These are phyloP conservation scores for Dalbergia cochinchinensis DNA, from an alignment of 306 rosid species.

Conservation along the genomic window DNA sequence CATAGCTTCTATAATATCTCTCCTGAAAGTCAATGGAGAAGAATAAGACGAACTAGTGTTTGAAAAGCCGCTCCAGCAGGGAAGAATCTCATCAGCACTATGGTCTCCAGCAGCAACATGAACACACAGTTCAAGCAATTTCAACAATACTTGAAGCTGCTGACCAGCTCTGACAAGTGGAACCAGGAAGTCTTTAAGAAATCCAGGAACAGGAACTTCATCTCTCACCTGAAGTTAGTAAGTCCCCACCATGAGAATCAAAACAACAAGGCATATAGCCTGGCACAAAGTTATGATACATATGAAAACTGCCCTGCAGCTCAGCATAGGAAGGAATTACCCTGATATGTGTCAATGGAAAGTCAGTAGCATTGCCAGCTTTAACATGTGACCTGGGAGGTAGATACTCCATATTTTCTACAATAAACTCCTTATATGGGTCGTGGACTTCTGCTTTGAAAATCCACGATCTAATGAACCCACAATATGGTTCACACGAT, in stretches of 20 bases:
- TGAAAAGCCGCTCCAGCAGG: conserved; percentile 86
- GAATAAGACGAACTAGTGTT: conserved; percentile 55
- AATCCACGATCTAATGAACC: conserved; percentile 92
- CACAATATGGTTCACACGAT: conserved; percentile 90
- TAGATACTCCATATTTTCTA: conserved; percentile 57
- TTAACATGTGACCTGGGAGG: conserved; percentile 51
- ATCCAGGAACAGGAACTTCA: conserved; percentile 83
- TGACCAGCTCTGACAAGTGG: conserved; percentile 96
- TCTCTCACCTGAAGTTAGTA: conserved; percentile 74
- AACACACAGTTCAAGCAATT: conserved; percentile 85
- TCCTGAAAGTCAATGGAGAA: conserved; percentile 71
- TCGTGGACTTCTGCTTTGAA: conserved; percentile 93
- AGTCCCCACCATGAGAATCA: conserved; percentile 51
- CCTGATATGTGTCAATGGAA: conserved; percentile 67
- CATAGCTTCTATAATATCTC: conserved; percentile 65
- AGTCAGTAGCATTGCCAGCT: conserved; percentile 58
- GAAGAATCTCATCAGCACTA: conserved; percentile 78
- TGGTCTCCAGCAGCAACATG: conserved; percentile 61
- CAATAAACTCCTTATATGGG: conserved; percentile 89
- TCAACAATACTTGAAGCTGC: conserved; percentile 91
- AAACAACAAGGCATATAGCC: conserved; percentile 29
- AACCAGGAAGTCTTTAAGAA: conserved; percentile 69
- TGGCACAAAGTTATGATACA: conserved; percentile 23
- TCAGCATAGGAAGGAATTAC: conserved; percentile 58
- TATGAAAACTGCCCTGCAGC: conserved; percentile 28